Evolutionary conservation across 2,329 filamentous ascomycete genomes (phyloP), one percentile per base, ranked within the genome.

Genomic region (Amphichorda felina): DNA sequence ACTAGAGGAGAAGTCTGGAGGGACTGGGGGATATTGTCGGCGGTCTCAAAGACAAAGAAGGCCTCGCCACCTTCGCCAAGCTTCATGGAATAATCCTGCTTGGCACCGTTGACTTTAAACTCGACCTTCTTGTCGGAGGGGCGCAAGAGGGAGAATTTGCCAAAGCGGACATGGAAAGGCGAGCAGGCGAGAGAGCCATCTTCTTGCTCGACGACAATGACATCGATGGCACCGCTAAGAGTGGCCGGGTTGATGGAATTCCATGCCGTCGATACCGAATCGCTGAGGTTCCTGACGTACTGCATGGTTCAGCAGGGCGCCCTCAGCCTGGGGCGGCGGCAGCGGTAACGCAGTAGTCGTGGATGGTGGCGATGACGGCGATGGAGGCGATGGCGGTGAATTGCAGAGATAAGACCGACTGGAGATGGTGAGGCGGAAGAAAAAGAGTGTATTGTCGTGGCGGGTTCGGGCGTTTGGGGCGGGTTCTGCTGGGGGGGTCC

Each of bases 121-220:
- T 96, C 88, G 51, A 98, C 91, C 73, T 96, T 98, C 64, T 98
- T 98, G 61, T 98, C 91, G 40, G 80, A 95, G 0, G 91, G 91
- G 16, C 91, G 82, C 50, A 98, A 65, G 27, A 98, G 71, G 40
- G 89, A 94, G 66, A 96, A 96, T 64, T 98, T 98, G 59, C 91
- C 91, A 59, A 98, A 98, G 50, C 91, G 87, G 45, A 98, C 91
- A 59, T 98, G 91, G 60, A 98, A 98, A 34, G 91, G 91, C 19
- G 89, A 96, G 63, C 91, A 98, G 45, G 82, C 79, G 39, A 96
- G 71, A 28, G 66, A 69, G 64, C 85, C 91, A 70, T 98, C 91
- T 54, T 89, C 85, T 47, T 93, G 87, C 60, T 98, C 87, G 40
- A 98, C 87, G 37, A 98, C 89, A 47, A 98, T 94, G 48, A 96